Conservation (phyloP, 768 basidiomycete genomes). For the Sistotremastrum niveocremeum region DNA sequence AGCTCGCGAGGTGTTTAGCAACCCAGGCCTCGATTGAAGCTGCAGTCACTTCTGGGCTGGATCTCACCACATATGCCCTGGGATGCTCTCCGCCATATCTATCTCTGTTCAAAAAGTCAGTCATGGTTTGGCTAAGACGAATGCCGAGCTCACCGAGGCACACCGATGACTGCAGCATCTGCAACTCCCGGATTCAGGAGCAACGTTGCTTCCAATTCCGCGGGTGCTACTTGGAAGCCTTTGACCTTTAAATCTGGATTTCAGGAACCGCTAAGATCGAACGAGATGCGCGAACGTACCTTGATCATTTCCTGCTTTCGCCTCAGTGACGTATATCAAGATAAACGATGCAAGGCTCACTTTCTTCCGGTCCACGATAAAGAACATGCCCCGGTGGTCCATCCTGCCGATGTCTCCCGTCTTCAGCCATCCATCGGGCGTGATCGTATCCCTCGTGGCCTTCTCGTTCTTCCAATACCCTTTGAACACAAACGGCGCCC, state of each 20-base stretch:
- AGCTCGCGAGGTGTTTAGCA: background rate
- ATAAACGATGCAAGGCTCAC: slow-evolving; percentile 11
- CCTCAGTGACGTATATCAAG: too few relatives aligned
- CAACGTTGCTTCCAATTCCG: slow-evolving; percentile 15
- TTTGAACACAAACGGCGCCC: slow-evolving; percentile 4
- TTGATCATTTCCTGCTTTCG: too few relatives aligned
- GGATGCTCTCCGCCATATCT: background rate
- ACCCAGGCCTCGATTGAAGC: background rate
- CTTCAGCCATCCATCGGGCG: slow-evolving; percentile 21
- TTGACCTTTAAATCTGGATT: slow-evolving; percentile 7
- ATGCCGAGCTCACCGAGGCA: slow-evolving; percentile 12
- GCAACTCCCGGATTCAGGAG: slow-evolving; percentile 11
- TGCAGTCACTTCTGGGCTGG: background rate
- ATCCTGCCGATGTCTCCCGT: slow-evolving; percentile 25
- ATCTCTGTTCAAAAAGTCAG: background rate
- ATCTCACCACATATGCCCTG: slow-evolving; percentile 1
- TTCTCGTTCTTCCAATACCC: slow-evolving; percentile 24
- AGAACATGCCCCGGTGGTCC: slow-evolving; percentile 19
- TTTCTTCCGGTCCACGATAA: slow-evolving; percentile 59
- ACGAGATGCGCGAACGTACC: too few relatives aligned
- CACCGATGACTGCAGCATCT: slow-evolving; percentile 13
- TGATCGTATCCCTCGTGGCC: slow-evolving; percentile 21
- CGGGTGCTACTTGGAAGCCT: slow-evolving; percentile 15
- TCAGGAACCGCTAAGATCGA: background rate
- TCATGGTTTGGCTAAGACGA: slow-evolving; percentile 6